Base-by-base conservation (phyloP, 1,284 basidiomycete genomes). In the Trichosporon coremiiforme region DNA sequence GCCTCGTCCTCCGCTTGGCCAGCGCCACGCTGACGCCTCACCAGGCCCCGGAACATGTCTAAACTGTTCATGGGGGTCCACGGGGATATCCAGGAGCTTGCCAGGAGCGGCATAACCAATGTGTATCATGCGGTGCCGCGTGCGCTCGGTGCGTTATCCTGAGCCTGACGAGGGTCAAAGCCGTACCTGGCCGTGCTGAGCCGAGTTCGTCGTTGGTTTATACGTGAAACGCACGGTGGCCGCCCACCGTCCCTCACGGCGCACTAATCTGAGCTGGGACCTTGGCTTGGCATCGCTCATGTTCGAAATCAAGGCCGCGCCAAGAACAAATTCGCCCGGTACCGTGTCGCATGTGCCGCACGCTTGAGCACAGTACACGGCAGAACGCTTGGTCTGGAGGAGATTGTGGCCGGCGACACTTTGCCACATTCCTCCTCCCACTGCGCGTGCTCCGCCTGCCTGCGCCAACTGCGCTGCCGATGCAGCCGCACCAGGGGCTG, bases 141-240 rank as follows among this genome's bases (percentile, higher is more conserved):
- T 47, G n/a, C 17, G n/a, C n/a, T 8, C 15, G 17, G 47, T 22
- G 47, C 47, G 20, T 22, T 53, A 22, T 53, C 47, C 47, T 53
- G 47, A 53, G n/a, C 47, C 47, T 20, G 9, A 20, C 20, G n/a
- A 53, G 47, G n/a, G n/a, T n/a, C 8, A 38, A 38, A 53, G 47
- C 47, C 47, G 47, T 53, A 53, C 47, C 47, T 53, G 47, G 47
- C 47, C 47, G 47, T 53, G 47, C 47, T 53, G 20, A 53, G 47
- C 47, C n/a, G 47, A 5, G 5, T 5, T 47, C 45, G n/a, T 9
- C 12, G 45, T 47, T 17, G 15, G 45, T 47, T n/a, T 47, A 47
- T 20, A 47, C 15, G 45, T 38, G 36, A 38, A n/a, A 38, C 12
- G 47, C 47, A 53, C 47, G 47, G 47, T 20, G 47, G 47, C 20